A percentile compares a stretch with the other conserved stretches of the same genome.
Conservation (phyloP, 2,329 filamentous ascomycete genomes). For the Aureobasidium sp. region DNA sequence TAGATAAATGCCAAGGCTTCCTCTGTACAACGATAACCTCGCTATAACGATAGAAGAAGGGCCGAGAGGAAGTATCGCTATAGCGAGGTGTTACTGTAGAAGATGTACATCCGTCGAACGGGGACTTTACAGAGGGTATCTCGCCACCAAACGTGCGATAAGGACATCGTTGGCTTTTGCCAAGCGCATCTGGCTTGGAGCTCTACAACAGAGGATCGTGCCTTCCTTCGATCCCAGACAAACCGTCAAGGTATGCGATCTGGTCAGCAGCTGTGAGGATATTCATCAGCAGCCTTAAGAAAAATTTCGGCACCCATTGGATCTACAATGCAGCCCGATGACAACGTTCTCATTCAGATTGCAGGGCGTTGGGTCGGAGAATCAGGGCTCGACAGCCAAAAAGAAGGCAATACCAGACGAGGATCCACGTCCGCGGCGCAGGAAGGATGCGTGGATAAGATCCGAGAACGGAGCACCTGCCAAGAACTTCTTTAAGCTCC, state of each 20-base stretch:
- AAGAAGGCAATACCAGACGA: background rate
- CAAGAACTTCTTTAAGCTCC: no score
- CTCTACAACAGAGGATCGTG: background rate
- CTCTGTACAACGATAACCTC: no score
- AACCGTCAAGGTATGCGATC: no score
- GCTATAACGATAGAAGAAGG: no score
- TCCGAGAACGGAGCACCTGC: background rate
- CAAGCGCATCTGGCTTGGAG: background rate
- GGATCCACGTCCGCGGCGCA: background rate
- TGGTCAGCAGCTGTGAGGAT: background rate
- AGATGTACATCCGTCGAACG: background rate
- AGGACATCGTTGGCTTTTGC: background rate
- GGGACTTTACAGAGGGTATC: background rate
- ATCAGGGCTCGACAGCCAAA: background rate
- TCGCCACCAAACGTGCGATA: conserved; percentile 3
- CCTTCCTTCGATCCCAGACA: background rate
- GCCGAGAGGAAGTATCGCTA: no score
- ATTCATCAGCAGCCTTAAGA: background rate
- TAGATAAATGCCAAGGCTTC: no score
- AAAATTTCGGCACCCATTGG: background rate
- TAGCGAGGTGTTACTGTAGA: no score
- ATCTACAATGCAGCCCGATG: background rate
- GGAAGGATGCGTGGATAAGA: background rate
- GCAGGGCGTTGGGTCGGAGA: background rate
- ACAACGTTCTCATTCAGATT: background rate